These are phyloP conservation scores for Erodium moschatum DNA, from an alignment of 441 rosid species.

Conservation along the genomic window DNA sequence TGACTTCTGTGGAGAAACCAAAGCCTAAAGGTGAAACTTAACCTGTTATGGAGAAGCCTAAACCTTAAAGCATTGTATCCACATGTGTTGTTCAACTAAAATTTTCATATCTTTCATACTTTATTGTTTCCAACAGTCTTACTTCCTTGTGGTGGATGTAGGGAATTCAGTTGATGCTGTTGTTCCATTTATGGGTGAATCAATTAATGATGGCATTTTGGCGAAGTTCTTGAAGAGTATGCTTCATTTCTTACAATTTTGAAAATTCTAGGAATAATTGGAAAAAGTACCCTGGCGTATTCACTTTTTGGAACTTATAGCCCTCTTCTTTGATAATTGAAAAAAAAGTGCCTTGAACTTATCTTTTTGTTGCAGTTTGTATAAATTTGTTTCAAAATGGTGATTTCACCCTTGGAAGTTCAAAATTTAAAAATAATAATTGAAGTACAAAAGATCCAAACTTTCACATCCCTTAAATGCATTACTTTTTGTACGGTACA, in stretches of 20 bases:
- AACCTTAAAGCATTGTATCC: not conserved
- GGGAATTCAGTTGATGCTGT: constrained; percentile 79
- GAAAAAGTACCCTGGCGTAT: too few species aligned
- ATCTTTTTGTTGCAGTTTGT: too few species aligned
- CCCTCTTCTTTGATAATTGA: too few species aligned
- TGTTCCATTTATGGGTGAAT: constrained; percentile 29
- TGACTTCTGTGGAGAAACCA: constrained; percentile 49
- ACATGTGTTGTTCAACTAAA: not conserved
- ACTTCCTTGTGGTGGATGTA: constrained; percentile 22
- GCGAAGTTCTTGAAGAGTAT: constrained; percentile 78
- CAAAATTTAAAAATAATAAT: too few species aligned
- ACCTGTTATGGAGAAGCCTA: constrained; percentile 3
- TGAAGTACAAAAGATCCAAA: too few species aligned
- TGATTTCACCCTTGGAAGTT: too few species aligned
- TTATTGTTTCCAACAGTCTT: not conserved
- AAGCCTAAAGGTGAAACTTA: constrained; percentile 14
- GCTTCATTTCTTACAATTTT: constrained; percentile 19
- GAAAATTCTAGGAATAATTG: not conserved
- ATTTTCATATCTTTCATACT: not conserved
- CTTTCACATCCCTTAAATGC: too few species aligned
- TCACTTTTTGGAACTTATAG: too few species aligned
- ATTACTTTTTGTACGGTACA: too few species aligned
- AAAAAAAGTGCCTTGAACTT: too few species aligned
- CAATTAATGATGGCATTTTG: constrained; percentile 78
- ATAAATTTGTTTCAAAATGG: too few species aligned